A percentile compares a stretch with the other conserved stretches of the same genome.
Conservation (phyloP, 2,329 filamentous ascomycete genomes). For the Fusarium kyushuense region DNA sequence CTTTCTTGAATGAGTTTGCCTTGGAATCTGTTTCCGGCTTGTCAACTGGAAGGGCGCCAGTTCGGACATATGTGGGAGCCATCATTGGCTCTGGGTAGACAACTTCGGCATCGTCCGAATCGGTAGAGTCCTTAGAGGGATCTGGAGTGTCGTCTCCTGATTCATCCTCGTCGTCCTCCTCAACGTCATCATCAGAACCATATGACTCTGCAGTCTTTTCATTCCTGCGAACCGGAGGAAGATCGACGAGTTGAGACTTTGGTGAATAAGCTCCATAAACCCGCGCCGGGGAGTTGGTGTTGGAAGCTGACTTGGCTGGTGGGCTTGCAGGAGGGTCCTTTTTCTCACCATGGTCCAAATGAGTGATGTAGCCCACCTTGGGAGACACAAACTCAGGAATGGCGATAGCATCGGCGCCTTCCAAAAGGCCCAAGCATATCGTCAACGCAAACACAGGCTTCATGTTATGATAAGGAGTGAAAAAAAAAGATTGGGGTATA, state of each 20-base stretch:
- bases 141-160: background rate
- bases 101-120: background rate
- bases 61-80: slow-evolving; percentile 3
- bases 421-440: slow-evolving; percentile 7
- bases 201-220: background rate
- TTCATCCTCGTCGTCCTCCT: background rate
- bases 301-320: background rate
- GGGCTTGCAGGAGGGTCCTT: background rate
- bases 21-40: background rate
- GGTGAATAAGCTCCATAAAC: background rate
- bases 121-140: background rate
- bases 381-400: background rate
- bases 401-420: slow-evolving; percentile 6
- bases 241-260: background rate
- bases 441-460: slow-evolving; percentile 14
- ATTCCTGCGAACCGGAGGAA: slow-evolving; percentile 1
- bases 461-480: slow-evolving; percentile 7
- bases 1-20: background rate
- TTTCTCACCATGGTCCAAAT: background rate
- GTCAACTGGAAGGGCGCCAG: background rate
- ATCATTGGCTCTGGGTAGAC: slow-evolving; percentile 16
- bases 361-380: slow-evolving; percentile 12
- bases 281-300: background rate
- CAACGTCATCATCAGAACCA: background rate
- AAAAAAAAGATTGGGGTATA: background rate